Evolutionary conservation across 345 rosid genomes (phyloP), one percentile per base, ranked within the genome.

Genomic region (Rhodamnia rubescens): DNA sequence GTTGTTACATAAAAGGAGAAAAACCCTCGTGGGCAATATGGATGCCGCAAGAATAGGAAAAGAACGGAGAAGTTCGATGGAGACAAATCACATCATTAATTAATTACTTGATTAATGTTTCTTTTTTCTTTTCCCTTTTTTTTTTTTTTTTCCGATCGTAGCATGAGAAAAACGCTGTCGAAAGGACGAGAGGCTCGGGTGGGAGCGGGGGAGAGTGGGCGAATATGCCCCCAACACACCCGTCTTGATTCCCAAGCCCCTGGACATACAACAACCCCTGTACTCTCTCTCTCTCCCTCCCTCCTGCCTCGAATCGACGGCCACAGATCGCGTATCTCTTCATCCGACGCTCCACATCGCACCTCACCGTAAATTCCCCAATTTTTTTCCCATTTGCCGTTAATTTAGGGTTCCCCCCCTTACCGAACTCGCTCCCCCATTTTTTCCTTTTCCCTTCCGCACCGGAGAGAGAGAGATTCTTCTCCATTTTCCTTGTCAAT

Each of bases 271-370:
- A 42, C 58, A n/a, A 49, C 49, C 53, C 87, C 85, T 82, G 44
- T 32, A 64, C 75, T 20, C 11, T 16, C 75, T 64, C 44, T 4
- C 75, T 1, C 74, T 61, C 74, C 12, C 75, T 29, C 75, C 20
- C 44, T 16, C 44, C 24, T 1, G 75, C 44, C 12, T 64, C 44
- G 44, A 40, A 82, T 87, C 89, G 53, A 89, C 93, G 93, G 91
- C 51, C 51, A 12, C 1, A 0, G 78, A 84, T 55, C 84, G 56
- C 20, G 84, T 26, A 53, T 47, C 27, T 10, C 22, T 8, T 20
- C 81, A 89, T 90, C 92, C 55, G 64, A 90, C 91, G 92, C 84
- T 82, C 81, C 81, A 83, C 7, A 53, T 83, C 21, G 40, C 78
- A 61, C 51, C 88, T 36, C 74, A n/a, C 59, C 58, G 2, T 59